These are phyloP conservation scores for Malassezia arunalokei DNA, from an alignment of 1,284 basidiomycete genomes.

Conservation along the genomic window DNA sequence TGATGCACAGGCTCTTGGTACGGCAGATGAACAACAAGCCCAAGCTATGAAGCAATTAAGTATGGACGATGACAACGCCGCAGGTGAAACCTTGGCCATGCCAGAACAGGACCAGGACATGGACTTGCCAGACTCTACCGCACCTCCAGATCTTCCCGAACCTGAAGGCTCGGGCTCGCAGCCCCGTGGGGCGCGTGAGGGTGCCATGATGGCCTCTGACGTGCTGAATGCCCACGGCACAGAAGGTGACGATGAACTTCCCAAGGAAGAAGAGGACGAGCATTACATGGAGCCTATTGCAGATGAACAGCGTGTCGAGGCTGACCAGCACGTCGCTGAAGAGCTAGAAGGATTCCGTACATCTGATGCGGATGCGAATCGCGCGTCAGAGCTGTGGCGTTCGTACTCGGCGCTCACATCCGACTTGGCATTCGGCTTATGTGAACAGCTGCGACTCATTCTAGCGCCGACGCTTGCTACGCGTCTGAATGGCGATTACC, in stretches of 20 bases:
- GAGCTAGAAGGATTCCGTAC: slow-evolving; percentile 52
- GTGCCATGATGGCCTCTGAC: slow-evolving; percentile 33
- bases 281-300: slow-evolving; percentile 21
- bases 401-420: slow-evolving; percentile 79
- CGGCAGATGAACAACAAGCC: slow-evolving; percentile 56
- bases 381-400: slow-evolving; percentile 71
- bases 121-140: neutral
- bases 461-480: slow-evolving; percentile 89
- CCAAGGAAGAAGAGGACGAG: slow-evolving; percentile 7
- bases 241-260: slow-evolving; percentile 52
- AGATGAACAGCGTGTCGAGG: slow-evolving; percentile 26
- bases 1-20: slow-evolving; percentile 78
- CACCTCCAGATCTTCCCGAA: neutral
- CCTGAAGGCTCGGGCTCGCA: neutral
- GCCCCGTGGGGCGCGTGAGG: slow-evolving; percentile 20
- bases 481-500: slow-evolving; percentile 88
- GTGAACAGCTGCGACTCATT: slow-evolving; percentile 87
- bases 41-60: slow-evolving; percentile 55
- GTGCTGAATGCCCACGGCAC: slow-evolving; percentile 17
- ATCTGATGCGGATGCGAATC: slow-evolving; percentile 52
- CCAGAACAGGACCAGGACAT: slow-evolving; percentile 11
- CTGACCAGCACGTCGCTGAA: slow-evolving; percentile 34
- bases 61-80: slow-evolving; percentile 31
- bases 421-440: slow-evolving; percentile 66
- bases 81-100: slow-evolving; percentile 1